Evolutionary conservation across 208 protist genomes (phyloP), one percentile per base, ranked within the genome.

Genomic region (Crithidia thermophila): DNA sequence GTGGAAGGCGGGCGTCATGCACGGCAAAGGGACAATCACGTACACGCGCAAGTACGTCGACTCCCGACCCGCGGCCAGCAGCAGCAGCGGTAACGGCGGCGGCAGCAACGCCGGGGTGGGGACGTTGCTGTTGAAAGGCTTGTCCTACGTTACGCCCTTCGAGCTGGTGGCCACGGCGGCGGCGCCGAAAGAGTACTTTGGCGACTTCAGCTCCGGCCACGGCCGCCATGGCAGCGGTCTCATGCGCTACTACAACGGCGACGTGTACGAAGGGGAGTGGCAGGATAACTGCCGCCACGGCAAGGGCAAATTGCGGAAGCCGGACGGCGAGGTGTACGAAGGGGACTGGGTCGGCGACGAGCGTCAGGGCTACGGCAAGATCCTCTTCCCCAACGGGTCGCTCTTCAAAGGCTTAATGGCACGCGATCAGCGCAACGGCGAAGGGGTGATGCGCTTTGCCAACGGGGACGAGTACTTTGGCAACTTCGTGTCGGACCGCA

Each of bases 381-480:
- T 88, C 57, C 53, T 45, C 36, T 90, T 87, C 61, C 55, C 71
- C 2, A 79, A 91, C 67, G 90, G 90, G 4, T 75, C 64, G 0
- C 68, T 81, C 53, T 97, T 91, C 79, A 90, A 90, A 42, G 92
- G 92, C 6, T 60, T 50, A 23, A 82, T 93, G 69, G 70, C 67
- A 34, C 69, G 81, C 62, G 77, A 90, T 57, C 67, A 79, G 62
- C 84, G 90, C 21, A 52, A 87, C 58, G 94, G 94, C 18, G 84
- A 90, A 47, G 93, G 94, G 18, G 63, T 86, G 10, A 86, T 97
- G 73, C 56, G 79, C 55, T 95, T 87, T 47, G 52, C 79, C 20
- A 91, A 95, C 46, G 93, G 93, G 9, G 91, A 98, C 59, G 87
- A 93, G 66, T 97, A 94, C 60, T 82, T 87, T 33, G 94, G 94